These are phyloP conservation scores for Saposhnikovia divaricata DNA, from an alignment of 129 eudicot species.

Conservation along the genomic window DNA sequence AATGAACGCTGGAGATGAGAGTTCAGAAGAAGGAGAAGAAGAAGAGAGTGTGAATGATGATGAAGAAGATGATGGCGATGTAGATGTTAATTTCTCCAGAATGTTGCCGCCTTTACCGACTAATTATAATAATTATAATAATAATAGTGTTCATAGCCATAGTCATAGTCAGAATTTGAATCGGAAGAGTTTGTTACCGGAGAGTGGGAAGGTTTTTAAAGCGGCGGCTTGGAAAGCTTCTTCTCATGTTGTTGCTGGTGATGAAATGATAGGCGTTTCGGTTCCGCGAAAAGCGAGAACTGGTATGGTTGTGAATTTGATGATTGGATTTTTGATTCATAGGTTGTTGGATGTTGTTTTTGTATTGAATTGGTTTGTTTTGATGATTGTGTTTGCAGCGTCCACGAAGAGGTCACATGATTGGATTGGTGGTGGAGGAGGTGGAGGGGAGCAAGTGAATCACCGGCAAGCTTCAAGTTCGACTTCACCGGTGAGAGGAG, in stretches of 20 bases:
- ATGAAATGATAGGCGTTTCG: slow-evolving; percentile 80
- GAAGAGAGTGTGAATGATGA: slow-evolving; percentile 81
- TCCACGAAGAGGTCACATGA: slow-evolving; percentile 84
- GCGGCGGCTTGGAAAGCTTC: slow-evolving; percentile 59
- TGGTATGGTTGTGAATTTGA: slow-evolving; percentile 28
- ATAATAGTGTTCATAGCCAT: slow-evolving; percentile 18
- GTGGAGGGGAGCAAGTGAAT: slow-evolving; percentile 46
- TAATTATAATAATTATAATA: slow-evolving; percentile 26
- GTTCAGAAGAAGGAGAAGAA: slow-evolving; percentile 37
- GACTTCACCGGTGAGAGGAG: slow-evolving; percentile 54
- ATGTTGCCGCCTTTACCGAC: slow-evolving; percentile 43
- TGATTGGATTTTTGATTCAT: no score
- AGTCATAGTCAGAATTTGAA: slow-evolving; percentile 32
- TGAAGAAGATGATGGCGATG: slow-evolving; percentile 66
- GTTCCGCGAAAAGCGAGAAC: slow-evolving; percentile 97
- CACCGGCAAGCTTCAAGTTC: slow-evolving; percentile 63
- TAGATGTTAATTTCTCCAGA: slow-evolving; percentile 24
- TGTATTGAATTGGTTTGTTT: neutral
- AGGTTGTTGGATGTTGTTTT: neutral
- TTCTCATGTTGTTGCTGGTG: slow-evolving; percentile 29
- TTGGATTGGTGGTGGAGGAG: slow-evolving; percentile 43
- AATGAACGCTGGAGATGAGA: slow-evolving; percentile 59
- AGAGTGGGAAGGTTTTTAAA: slow-evolving; percentile 28
- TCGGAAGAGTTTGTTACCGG: slow-evolving; percentile 62
- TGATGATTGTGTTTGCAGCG: slow-evolving; percentile 34